Evolutionary conservation across 2,329 filamentous ascomycete genomes (phyloP).

Genomic region (Onygena corvina): DNA sequence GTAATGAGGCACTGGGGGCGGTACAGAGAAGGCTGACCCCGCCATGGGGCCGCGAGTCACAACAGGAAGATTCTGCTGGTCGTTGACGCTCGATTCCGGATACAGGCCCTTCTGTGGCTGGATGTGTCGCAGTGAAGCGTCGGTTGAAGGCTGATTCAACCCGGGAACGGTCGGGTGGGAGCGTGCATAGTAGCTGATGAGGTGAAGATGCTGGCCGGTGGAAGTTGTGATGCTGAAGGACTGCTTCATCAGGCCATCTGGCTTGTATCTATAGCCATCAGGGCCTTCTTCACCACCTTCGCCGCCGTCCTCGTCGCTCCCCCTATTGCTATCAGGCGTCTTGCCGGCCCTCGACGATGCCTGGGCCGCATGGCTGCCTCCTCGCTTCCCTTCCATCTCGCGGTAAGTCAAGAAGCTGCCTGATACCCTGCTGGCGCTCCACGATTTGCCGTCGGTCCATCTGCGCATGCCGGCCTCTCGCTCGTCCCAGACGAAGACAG

Average conservation of each 20-base stretch:
- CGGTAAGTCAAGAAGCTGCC: conserved; percentile 95
- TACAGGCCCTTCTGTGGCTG: conserved; percentile 89
- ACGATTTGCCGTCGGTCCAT: conserved; percentile 98
- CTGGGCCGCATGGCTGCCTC: conserved; percentile 56
- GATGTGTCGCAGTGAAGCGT: conserved; percentile 68
- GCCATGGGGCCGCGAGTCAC: conserved; percentile 63
- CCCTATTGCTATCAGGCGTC: conserved; percentile 69
- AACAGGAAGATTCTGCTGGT: conserved; percentile 66
- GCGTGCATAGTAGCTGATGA: conserved; percentile 93
- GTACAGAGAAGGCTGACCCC: conserved; percentile 42
- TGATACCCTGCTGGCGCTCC: conserved; percentile 94
- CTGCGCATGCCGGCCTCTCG: conserved; percentile 93
- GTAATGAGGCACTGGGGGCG: conserved; percentile 44
- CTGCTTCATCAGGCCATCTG: conserved; percentile 96
- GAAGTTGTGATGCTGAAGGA: conserved; percentile 98
- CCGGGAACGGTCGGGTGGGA: conserved; percentile 60
- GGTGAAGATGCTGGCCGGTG: conserved; percentile 76
- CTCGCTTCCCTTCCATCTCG: conserved; percentile 97
- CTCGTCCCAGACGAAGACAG: conserved; percentile 99
- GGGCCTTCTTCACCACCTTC: conserved; percentile 57
- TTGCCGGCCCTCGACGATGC: conserved; percentile 49
- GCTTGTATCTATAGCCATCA: conserved; percentile 89
- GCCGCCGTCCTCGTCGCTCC: conserved; percentile 71
- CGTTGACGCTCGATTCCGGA: conserved; percentile 85
- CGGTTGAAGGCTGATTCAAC: conserved; percentile 68